Percentiles rank a stretch among this genome's conserved stretches.
phyloP scores from a whole-genome alignment of 495 filamentous ascomycete species.

The Penicillium pancosmium region DNA sequence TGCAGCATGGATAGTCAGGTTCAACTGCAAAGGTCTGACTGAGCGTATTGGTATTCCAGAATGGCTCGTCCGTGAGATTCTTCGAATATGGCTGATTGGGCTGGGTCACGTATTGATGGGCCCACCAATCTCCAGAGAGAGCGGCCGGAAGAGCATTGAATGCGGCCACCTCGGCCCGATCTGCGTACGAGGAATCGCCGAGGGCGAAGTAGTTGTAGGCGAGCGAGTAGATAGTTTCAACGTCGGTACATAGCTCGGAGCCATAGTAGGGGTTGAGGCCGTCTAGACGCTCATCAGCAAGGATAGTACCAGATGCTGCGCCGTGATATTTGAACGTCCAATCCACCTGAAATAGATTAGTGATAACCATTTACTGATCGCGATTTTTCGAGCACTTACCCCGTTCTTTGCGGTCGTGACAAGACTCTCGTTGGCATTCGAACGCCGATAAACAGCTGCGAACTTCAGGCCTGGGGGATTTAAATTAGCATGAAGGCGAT shows the following conservation, averaged over 20 bases:
- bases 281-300: conserved; percentile 41
- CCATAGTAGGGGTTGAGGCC: conserved; percentile 37
- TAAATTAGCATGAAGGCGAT: neutral
- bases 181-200: conserved; percentile 55
- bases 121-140: conserved; percentile 62
- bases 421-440: conserved; percentile 43
- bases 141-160: conserved; percentile 63
- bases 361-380: neutral
- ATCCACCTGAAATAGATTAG: conserved; percentile 35
- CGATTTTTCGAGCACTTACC: conserved; percentile 26
- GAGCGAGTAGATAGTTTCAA: conserved; percentile 48
- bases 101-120: conserved; percentile 61
- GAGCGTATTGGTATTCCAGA: conserved; percentile 45
- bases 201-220: conserved; percentile 45
- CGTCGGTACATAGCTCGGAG: conserved; percentile 45
- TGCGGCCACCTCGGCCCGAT: conserved; percentile 57
- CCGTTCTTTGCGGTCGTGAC: conserved; percentile 41
- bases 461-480: conserved; percentile 35
- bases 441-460: conserved; percentile 43
- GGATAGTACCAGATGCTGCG: conserved; percentile 39
- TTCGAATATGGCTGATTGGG: conserved; percentile 58
- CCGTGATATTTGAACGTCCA: conserved; percentile 53
- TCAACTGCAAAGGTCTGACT: conserved; percentile 32
- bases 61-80: conserved; percentile 48
- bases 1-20: conserved; percentile 59